phyloP scores from a whole-genome alignment of 192 early-diverging fungal genomes.

The Coemansia sp. region DNA sequence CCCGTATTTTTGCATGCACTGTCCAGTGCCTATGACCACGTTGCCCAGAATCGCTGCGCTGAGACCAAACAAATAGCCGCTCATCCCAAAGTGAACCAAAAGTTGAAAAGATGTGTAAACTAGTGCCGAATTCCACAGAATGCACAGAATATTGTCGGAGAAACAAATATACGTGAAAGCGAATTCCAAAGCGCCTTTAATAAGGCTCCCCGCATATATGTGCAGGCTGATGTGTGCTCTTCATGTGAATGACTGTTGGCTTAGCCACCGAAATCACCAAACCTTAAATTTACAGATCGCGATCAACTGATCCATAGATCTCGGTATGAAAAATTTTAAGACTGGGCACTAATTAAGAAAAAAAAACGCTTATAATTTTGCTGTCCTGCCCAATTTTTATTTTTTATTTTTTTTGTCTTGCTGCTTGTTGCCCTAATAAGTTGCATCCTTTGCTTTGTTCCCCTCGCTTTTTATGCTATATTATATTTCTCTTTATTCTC shows the following conservation, averaged over 20 bases:
- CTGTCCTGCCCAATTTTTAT: background rate
- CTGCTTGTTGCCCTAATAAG: background rate
- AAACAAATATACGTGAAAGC: too few species aligned
- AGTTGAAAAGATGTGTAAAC: background rate
- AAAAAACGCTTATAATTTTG: conserved; percentile 15
- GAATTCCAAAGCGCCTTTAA: too few species aligned
- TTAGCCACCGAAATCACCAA: background rate
- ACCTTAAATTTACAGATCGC: background rate
- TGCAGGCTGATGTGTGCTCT: too few species aligned
- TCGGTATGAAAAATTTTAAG: background rate
- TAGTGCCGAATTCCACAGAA: too few species aligned
- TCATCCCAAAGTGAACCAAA: conserved; percentile 6
- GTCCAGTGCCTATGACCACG: conserved; percentile 52
- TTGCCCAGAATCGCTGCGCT: conserved; percentile 47
- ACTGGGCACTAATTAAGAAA: background rate
- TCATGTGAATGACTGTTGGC: too few species aligned
- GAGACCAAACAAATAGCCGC: conserved; percentile 46
- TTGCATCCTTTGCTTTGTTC: background rate
- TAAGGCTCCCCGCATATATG: too few species aligned
- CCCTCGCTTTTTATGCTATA: background rate
- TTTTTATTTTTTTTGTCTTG: conserved; percentile 1
- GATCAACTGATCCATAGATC: background rate
- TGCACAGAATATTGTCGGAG: too few species aligned
- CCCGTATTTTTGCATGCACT: conserved; percentile 55
- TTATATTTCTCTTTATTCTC: background rate